Conservation (phyloP, 1,139 yeast species). For the Spencermartinsiella ligniputridi region DNA sequence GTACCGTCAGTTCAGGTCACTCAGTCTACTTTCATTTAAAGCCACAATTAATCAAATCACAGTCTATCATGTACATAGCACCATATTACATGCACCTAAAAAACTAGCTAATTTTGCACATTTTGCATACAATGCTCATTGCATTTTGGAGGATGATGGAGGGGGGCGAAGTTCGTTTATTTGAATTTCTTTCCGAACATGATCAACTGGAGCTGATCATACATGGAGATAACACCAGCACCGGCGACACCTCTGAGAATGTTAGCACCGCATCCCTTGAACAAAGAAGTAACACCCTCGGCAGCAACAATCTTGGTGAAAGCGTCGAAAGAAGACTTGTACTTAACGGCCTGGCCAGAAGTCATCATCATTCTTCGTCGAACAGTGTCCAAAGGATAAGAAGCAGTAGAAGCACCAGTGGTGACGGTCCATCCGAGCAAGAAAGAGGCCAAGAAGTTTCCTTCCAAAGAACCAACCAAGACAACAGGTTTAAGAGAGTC, state of each 20-base stretch:
- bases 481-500: conserved; percentile 73
- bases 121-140: too few species aligned
- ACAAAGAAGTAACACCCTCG: conserved; percentile 65
- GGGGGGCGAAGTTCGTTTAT: neutral
- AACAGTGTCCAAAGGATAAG: conserved; percentile 75
- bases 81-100: neutral
- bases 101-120: neutral
- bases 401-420: conserved; percentile 71
- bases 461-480: conserved; percentile 64
- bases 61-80: neutral
- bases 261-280: conserved; percentile 85
- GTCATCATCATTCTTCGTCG: conserved; percentile 89
- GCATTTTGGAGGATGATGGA: too few species aligned
- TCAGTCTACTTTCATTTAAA: too few species aligned
- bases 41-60: too few species aligned
- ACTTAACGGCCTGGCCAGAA: conserved; percentile 72
- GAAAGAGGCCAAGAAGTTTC: conserved; percentile 68
- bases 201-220: conserved; percentile 12
- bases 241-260: conserved; percentile 83
- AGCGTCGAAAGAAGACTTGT: conserved; percentile 69
- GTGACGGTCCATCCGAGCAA: conserved; percentile 72
- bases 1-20: too few species aligned
- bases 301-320: conserved; percentile 62
- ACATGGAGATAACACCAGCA: conserved; percentile 67
- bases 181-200: conserved; percentile 1